phyloP scores from a whole-genome alignment of 139 green algal species.

The Choricystis sp. region DNA sequence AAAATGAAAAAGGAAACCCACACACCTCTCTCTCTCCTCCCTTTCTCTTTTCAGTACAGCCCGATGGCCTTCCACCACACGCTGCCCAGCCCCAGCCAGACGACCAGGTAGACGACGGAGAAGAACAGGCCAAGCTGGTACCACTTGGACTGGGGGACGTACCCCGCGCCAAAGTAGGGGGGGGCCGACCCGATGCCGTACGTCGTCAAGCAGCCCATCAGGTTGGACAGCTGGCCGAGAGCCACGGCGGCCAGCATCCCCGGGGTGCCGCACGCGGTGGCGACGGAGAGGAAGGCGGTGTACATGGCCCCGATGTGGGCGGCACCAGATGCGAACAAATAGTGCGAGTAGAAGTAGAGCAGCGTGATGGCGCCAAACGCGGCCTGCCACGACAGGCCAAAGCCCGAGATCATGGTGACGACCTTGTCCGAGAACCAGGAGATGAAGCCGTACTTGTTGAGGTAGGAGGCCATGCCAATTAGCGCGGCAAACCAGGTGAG shows the following conservation, averaged over 20 bases:
- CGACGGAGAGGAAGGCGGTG: conserved; percentile 95
- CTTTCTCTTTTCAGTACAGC: conserved; percentile 58
- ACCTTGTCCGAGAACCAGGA: conserved; percentile 82
- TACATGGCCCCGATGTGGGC: conserved; percentile 99
- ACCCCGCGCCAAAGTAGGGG: conserved; percentile 84
- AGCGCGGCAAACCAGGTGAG: conserved; percentile 98
- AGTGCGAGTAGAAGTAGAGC: conserved; percentile 99
- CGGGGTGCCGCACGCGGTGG: conserved; percentile 75
- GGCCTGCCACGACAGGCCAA: conserved; percentile 87
- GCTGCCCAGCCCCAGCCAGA: conserved; percentile 74
- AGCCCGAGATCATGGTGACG: conserved; percentile 52
- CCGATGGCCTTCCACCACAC: conserved; percentile 94
- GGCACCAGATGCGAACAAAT: conserved; percentile 94
- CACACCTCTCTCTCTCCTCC: no score
- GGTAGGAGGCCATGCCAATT: conserved; percentile 94
- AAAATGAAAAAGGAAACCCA: no score
- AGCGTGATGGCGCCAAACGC: conserved; percentile 76
- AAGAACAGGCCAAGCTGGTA: conserved; percentile 82
- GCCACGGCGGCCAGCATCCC: conserved; percentile 23
- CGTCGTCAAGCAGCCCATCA: conserved; percentile 98
- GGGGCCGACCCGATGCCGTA: conserved; percentile 97
- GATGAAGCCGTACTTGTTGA: conserved; percentile 99
- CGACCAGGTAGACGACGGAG: conserved; percentile 82
- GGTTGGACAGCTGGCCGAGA: conserved; percentile 79
- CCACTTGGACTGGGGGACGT: conserved; percentile 71